Base-by-base conservation (phyloP, 192 early-diverging fungal genomes). In the Backusella psychrophila region DNA sequence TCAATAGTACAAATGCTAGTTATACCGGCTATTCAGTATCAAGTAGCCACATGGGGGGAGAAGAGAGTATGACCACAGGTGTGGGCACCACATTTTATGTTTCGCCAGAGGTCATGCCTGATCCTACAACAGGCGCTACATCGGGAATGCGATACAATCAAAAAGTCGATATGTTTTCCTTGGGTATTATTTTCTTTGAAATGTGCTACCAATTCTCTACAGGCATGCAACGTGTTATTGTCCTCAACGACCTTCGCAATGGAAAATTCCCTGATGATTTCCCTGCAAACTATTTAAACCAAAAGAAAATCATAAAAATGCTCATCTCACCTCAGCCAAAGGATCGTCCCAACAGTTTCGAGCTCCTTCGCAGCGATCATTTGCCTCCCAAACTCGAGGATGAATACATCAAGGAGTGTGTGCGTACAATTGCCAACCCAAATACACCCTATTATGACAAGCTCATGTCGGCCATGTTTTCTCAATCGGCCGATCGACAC, bases 51-150 rank as follows among this genome's bases (percentile, higher is more conserved):
- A 44, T 33, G 74, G 78, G 29, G 42, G 67, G 66, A 34, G 91
- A 92, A 6, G 89, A 87, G 52, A 90, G 91, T 23, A 77, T 94
- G 80, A 95, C 94, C 0, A 89, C 87, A 0, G 96, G 95, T 35
- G 90, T 98, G 21, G 97, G 97, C 1, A 99, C 97, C 0, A 91
- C 93, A 0, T 92, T 97, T 19, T 99, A 99, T 79, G 94, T 94
- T 36, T 95, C 96, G 12, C 86, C 85, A 0, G 87, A 88, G 41
- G 93, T 94, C 29, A 91, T 96, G 19, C 85, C 82, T 0, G 86
- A 88, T 38, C 77, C 84, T 5, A 65, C 81, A 19, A 81, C 84
- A 34, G 81, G 85, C 34, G 79, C 80, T 1, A 67, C 80, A 1
- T 69, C 81, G 29, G 83, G 83, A 19, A 80, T 78, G 79, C 86